phyloP scores from a whole-genome alignment of 2,329 filamentous ascomycete species.

The Hypomyces perniciosus region DNA sequence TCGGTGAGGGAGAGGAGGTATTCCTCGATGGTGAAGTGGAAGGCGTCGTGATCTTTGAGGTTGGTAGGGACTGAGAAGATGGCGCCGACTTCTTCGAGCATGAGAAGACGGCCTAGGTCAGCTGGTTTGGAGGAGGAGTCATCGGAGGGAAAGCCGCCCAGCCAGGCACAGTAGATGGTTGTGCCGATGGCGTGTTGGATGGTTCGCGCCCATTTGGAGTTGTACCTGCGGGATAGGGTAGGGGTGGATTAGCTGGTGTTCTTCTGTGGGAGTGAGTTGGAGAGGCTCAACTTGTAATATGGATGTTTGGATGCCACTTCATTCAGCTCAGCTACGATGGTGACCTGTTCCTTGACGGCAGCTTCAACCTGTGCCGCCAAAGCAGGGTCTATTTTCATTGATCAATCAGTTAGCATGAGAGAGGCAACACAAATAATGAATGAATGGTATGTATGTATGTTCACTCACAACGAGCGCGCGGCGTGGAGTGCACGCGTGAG shows the following conservation, averaged over 20 bases:
- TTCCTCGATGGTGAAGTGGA: constrained; percentile 96
- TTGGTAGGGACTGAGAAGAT: constrained; percentile 82
- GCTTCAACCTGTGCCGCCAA: constrained; percentile 66
- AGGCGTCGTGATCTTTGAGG: constrained; percentile 79
- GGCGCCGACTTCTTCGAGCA: constrained; percentile 79
- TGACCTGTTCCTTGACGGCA: constrained; percentile 65
- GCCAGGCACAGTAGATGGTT: constrained; percentile 60
- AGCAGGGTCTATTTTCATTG: constrained; percentile 46
- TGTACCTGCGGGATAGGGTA: constrained; percentile 50
- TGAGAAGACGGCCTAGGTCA: constrained; percentile 64
- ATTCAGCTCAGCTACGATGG: constrained; percentile 64
- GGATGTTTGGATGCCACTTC: constrained; percentile 75
- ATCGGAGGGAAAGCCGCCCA: constrained; percentile 59
- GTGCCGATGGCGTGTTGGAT: constrained; percentile 70
- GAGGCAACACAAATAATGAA: background rate
- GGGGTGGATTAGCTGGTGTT: constrained; percentile 13
- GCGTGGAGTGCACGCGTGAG: constrained; percentile 84
- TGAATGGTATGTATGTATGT: constrained; percentile 2
- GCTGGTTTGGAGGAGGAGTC: constrained; percentile 43
- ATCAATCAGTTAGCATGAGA: background rate
- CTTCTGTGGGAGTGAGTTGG: background rate
- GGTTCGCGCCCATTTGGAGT: constrained; percentile 75
- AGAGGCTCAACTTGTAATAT: constrained; percentile 73
- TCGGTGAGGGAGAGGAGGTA: constrained; percentile 85
- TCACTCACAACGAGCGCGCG: constrained; percentile 49